Evolutionary conservation across 352 stramenopile genomes (phyloP).

Genomic region (Chrysophaeum taylorii): DNA sequence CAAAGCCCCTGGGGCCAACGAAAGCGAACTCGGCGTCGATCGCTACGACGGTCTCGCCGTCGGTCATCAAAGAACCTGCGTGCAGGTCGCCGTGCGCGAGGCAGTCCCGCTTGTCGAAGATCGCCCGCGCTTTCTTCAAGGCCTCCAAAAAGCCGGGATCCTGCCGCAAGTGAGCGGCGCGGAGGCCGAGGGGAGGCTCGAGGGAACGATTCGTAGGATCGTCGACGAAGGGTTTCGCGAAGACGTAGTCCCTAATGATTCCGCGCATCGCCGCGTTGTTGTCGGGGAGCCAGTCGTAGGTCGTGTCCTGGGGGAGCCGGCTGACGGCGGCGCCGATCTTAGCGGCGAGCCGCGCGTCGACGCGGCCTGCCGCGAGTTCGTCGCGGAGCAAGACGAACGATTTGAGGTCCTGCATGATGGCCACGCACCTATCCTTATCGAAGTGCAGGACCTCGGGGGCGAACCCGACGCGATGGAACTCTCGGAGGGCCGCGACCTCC

Average conservation of each 20-base stretch:
- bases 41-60: constrained; percentile 13
- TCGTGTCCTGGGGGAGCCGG: neutral
- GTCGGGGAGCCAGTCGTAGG: neutral
- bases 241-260: neutral
- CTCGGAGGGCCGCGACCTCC: neutral
- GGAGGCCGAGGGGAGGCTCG: neutral
- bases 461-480: neutral
- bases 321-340: neutral
- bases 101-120: neutral
- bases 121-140: neutral
- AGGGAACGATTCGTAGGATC: neutral
- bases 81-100: constrained; percentile 65
- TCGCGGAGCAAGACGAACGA: neutral
- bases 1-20: constrained; percentile 49
- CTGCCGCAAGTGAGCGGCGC: neutral
- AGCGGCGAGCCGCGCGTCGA: neutral
- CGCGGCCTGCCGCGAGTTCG: neutral
- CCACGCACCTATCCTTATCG: neutral
- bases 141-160: neutral
- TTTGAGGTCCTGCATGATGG: neutral
- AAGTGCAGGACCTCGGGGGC: neutral
- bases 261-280: constrained; percentile 1
- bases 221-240: neutral
- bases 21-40: constrained; percentile 53
- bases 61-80: constrained; percentile 56